Evolutionary conservation across 2,329 filamentous ascomycete genomes (phyloP).

Genomic region (Pseudocercospora musae): DNA sequence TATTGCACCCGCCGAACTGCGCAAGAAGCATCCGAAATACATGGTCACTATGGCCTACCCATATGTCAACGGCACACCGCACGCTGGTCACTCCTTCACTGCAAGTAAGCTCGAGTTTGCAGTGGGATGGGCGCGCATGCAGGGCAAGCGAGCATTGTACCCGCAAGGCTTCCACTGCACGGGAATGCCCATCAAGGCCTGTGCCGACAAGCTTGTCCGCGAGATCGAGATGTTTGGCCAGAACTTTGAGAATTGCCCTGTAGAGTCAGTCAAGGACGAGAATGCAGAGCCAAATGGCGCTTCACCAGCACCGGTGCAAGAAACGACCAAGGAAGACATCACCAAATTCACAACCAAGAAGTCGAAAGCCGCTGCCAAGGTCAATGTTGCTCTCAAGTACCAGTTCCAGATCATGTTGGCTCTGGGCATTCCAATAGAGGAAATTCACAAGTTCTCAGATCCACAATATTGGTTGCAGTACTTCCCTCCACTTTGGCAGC

Average conservation of each 20-base stretch:
- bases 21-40: conserved; percentile 83
- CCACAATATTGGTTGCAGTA: conserved; percentile 87
- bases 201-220: conserved; percentile 87
- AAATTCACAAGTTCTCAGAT: conserved; percentile 92
- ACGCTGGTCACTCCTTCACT: conserved; percentile 90
- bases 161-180: conserved; percentile 95
- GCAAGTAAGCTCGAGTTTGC: conserved; percentile 91
- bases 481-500: conserved; percentile 79
- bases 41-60: conserved; percentile 76
- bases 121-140: conserved; percentile 81
- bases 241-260: conserved; percentile 75
- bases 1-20: conserved; percentile 70
- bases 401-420: conserved; percentile 94
- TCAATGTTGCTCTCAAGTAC: conserved; percentile 91
- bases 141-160: conserved; percentile 81
- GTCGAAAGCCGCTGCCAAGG: conserved; percentile 78
- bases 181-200: conserved; percentile 97
- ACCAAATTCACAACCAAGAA: conserved; percentile 93
- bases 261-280: conserved; percentile 50
- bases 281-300: conserved; percentile 41
- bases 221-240: conserved; percentile 87
- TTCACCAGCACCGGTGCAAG: conserved; percentile 57
- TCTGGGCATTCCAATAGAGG: conserved; percentile 78
- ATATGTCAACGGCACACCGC: conserved; percentile 79
- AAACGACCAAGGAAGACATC: conserved; percentile 69